Evolutionary conservation across 805 yeast species (phyloP), one percentile per base, ranked within the genome.

Genomic region (Schwanniomyces yamadae): DNA sequence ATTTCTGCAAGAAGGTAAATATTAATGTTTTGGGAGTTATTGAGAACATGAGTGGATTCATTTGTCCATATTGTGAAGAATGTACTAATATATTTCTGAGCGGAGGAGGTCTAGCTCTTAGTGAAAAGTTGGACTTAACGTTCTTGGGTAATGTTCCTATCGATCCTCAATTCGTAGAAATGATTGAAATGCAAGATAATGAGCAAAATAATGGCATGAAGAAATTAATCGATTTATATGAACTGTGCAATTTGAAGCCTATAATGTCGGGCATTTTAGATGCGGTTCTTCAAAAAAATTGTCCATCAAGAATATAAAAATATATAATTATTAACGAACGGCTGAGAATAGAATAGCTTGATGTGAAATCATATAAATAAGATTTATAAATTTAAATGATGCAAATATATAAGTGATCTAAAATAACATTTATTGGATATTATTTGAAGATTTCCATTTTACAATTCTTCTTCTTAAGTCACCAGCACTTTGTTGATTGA

Each of bases 41-140:
- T 7, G 99, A 93, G 57, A 93, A 93, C 53, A 91, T 93, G 99
- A 80, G 95, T 33, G 99, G 99, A 1, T 93, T 86, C 53, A 80
- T 89, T 4, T 93, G 99, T 56, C 99, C 99, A 0, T 78, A 79
- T 56, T 93, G 99, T 57, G 77, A 83, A 1, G 98, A 91, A 54
- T 83, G 91, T 55, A 89, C 97, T 3, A 82, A 90, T 56, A 85
- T 93, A 16, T 93, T 93, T 57, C 86, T 93, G 46, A 77, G 84
- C 34, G 99, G 98, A 6, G 99, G 99, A 18, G 99, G 99, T 2
- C 59, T 73, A 46, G 63, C 60, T 11, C 64, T 93, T 31, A 82
- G 96, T n/a, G 63, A 68, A 20, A 75, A 76, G 30, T 72, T 78
- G 39, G 61, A 68, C 4, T 62, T 93, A 21, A 77, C 79, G 6